Conservation (phyloP, 2,329 filamentous ascomycete genomes). For the Exophiala aquamarina region DNA sequence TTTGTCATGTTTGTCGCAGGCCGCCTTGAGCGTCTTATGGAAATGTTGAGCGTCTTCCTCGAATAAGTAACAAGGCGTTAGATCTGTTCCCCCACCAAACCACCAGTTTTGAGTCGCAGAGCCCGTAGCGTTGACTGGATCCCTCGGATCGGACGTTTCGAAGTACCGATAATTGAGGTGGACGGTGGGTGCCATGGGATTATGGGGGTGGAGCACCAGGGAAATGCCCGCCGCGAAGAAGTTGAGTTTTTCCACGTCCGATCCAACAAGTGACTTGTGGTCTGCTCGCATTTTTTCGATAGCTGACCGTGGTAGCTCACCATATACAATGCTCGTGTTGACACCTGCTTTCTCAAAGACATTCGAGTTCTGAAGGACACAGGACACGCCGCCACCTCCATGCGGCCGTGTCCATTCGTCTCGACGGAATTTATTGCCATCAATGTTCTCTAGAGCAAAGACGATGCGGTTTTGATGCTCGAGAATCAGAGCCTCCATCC, state of each 20-base stretch:
- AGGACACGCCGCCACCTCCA: conserved; percentile 90
- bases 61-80: conserved; percentile 92
- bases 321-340: conserved; percentile 93
- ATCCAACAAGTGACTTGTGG: conserved; percentile 82
- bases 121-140: conserved; percentile 60
- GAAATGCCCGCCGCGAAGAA: conserved; percentile 96
- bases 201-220: conserved; percentile 87
- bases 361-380: conserved; percentile 91
- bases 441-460: conserved; percentile 75
- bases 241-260: conserved; percentile 76
- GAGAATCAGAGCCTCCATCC: conserved; percentile 96
- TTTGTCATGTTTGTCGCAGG: conserved; percentile 90
- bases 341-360: conserved; percentile 98
- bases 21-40: conserved; percentile 87
- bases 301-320: conserved; percentile 78
- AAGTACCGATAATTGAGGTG: conserved; percentile 99
- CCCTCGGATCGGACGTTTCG: conserved; percentile 85
- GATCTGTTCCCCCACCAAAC: conserved; percentile 93
- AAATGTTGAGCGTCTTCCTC: conserved; percentile 97
- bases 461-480: conserved; percentile 89
- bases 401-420: conserved; percentile 87
- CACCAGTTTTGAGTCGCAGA: conserved; percentile 71
- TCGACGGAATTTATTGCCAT: conserved; percentile 75
- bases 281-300: conserved; percentile 93
- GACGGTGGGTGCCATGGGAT: conserved; percentile 96